A percentile compares a stretch with the other conserved stretches of the same genome.
Conservation (phyloP, 768 basidiomycete genomes). For the Ramaria sp. region DNA sequence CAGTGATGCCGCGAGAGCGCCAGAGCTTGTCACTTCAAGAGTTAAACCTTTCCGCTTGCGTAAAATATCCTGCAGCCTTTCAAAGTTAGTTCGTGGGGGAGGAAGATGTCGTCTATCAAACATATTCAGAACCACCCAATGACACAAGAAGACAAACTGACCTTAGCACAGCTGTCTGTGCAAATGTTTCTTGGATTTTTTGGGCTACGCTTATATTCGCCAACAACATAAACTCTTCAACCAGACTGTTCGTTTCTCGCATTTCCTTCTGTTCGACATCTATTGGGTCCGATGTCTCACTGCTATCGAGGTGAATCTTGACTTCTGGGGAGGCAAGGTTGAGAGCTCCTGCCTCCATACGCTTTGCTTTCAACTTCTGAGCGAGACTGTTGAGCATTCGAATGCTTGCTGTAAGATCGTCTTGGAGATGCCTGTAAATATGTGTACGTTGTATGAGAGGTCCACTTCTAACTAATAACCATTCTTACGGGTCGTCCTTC, state of each 20-base stretch:
- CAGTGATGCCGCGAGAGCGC: constrained; percentile 77
- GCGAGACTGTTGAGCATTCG: constrained; percentile 84
- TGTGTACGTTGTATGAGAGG: neutral
- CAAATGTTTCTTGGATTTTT: constrained; percentile 90
- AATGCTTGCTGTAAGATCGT: constrained; percentile 76
- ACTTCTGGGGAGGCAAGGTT: constrained; percentile 98
- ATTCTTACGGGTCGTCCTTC: constrained; percentile 77
- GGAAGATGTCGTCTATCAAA: constrained; percentile 69
- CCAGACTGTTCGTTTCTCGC: constrained; percentile 88
- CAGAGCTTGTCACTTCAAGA: constrained; percentile 85
- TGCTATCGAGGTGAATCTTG: constrained; percentile 88
- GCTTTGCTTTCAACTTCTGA: constrained; percentile 66
- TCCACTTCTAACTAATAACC: neutral
- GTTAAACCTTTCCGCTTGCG: constrained; percentile 72
- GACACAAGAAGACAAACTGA: constrained; percentile 19
- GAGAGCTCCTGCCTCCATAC: constrained; percentile 94
- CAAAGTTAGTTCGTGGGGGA: constrained; percentile 89
- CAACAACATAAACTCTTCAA: constrained; percentile 98
- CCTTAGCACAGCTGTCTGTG: constrained; percentile 90
- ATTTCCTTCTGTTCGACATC: constrained; percentile 95
- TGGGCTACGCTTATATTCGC: constrained; percentile 91
- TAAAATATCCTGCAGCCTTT: constrained; percentile 88
- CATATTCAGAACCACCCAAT: neutral
- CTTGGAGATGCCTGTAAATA: constrained; percentile 49
- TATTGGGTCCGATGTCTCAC: constrained; percentile 90